These are phyloP conservation scores for Debaryomyces robertsiae DNA, from an alignment of 1,139 yeast genomes.

Conservation along the genomic window DNA sequence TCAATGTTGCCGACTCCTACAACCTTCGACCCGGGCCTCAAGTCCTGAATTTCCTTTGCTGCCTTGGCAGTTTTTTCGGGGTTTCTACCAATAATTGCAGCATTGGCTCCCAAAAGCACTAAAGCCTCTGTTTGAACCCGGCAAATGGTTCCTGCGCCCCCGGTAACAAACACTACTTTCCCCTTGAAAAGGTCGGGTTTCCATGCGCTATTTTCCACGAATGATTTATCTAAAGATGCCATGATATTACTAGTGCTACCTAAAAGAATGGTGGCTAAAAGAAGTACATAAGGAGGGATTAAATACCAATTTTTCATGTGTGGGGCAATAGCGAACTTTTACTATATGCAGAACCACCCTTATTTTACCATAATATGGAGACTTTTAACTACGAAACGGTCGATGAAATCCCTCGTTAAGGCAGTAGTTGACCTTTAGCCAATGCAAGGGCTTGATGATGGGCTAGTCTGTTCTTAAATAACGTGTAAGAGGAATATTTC, in stretches of 20 bases:
- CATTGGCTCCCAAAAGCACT: conserved; percentile 83
- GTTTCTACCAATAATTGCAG: conserved; percentile 84
- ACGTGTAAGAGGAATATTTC: no score
- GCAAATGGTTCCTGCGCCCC: conserved; percentile 96
- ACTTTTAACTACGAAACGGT: no score
- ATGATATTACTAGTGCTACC: conserved; percentile 4
- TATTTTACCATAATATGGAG: not conserved
- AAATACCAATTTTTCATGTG: no score
- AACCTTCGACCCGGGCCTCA: conserved; percentile 69
- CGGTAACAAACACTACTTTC: conserved; percentile 89
- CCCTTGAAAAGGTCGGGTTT: conserved; percentile 74
- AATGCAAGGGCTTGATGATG: no score
- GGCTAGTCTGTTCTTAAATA: no score
- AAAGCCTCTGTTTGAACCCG: conserved; percentile 87
- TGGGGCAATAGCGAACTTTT: no score
- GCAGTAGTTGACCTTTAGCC: no score
- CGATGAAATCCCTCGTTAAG: no score
- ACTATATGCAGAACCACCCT: not conserved
- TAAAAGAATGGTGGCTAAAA: no score
- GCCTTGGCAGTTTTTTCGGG: conserved; percentile 64
- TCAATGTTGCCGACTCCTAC: conserved; percentile 75
- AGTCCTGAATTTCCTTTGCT: conserved; percentile 61
- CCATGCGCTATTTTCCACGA: conserved; percentile 34
- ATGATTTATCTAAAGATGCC: conserved; percentile 30
- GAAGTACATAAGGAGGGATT: no score